Evolutionary conservation across 2,329 filamentous ascomycete genomes (phyloP).

Genomic region (Nigrograna mackinnonii): DNA sequence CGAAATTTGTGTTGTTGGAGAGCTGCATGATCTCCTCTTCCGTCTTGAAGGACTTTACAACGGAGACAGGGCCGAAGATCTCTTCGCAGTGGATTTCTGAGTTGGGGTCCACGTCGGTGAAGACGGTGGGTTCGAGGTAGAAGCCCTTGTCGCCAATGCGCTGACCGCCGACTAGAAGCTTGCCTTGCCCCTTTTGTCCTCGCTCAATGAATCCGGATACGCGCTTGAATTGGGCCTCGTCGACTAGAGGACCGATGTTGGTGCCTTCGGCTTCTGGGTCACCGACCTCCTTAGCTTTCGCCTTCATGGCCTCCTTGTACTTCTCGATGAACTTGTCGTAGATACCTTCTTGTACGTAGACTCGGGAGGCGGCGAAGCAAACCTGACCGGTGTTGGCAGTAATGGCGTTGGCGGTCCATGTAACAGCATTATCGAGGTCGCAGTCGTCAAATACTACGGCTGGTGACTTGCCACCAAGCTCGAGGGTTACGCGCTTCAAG

Average conservation of each 20-base stretch:
- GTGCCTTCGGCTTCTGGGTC: constrained; percentile 31
- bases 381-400: constrained; percentile 43
- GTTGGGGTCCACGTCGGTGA: constrained; percentile 34
- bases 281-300: constrained; percentile 32
- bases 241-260: constrained; percentile 38
- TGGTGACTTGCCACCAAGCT: constrained; percentile 50
- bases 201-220: constrained; percentile 40
- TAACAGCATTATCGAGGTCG: constrained; percentile 46
- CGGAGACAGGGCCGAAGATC: constrained; percentile 43
- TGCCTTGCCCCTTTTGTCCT: constrained; percentile 30
- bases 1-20: constrained; percentile 44
- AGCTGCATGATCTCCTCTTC: constrained; percentile 43
- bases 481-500: constrained; percentile 48
- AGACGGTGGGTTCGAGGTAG: constrained; percentile 40
- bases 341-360: constrained; percentile 45
- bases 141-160: constrained; percentile 33
- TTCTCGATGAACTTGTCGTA: constrained; percentile 40
- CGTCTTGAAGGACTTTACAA: constrained; percentile 39
- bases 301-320: constrained; percentile 37
- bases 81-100: constrained; percentile 42
- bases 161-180: constrained; percentile 37
- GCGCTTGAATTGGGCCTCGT: constrained; percentile 37
- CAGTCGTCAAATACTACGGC: constrained; percentile 49
- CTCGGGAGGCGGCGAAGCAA: constrained; percentile 40
- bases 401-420: constrained; percentile 38